Evolutionary conservation across 2,329 filamentous ascomycete species (phyloP).

Genomic region (Pseudocercospora vitis): DNA sequence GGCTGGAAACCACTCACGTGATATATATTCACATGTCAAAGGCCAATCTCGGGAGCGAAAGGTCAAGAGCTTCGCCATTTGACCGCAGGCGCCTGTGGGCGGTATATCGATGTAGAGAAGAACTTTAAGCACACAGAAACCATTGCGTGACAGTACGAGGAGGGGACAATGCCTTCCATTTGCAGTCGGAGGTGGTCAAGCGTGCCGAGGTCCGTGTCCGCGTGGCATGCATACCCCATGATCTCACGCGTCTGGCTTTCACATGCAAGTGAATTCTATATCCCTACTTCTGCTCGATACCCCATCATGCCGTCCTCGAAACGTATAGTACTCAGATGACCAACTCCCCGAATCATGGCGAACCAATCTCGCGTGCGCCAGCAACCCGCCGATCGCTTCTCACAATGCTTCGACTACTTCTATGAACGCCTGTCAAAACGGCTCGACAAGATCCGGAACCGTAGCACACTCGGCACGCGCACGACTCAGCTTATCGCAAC

Average conservation of each 20-base stretch:
- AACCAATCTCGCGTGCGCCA: constrained; percentile 75
- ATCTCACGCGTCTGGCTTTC: background rate
- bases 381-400: constrained; percentile 36
- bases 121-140: no score
- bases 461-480: constrained; percentile 62
- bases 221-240: constrained; percentile 5
- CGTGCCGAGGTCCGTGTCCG: constrained; percentile 4
- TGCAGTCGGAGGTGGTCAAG: constrained; percentile 1
- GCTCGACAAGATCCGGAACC: constrained; percentile 51
- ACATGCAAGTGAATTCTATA: no score
- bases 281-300: no score
- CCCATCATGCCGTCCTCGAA: no score
- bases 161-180: background rate
- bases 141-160: background rate
- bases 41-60: no score
- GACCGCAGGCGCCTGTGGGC: no score
- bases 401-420: constrained; percentile 36
- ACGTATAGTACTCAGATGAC: background rate
- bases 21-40: no score
- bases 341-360: constrained; percentile 60
- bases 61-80: no score
- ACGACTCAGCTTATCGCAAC: constrained; percentile 73
- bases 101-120: no score
- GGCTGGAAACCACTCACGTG: no score
- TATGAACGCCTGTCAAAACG: constrained; percentile 49